phyloP scores from a whole-genome alignment of 2,329 filamentous ascomycete species.

The Chrysoporthe puriensis region DNA sequence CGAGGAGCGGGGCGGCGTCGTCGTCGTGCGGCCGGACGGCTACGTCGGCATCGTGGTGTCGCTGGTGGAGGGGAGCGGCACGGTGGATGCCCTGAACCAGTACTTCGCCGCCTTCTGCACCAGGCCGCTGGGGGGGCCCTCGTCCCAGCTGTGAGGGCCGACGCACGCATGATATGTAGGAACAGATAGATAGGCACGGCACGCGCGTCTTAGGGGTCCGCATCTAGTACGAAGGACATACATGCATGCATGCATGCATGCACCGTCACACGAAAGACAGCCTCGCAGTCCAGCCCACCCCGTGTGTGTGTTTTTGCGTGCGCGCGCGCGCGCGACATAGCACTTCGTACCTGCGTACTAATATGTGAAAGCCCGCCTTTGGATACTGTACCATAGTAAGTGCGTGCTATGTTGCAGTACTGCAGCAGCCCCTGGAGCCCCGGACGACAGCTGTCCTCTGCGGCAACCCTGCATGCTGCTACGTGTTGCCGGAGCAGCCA shows the following conservation, averaged over 20 bases:
- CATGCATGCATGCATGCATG: background rate
- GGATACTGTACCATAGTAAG: background rate
- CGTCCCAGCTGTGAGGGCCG: conserved; percentile 43
- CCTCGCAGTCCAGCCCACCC: background rate
- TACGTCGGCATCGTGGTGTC: conserved; percentile 79
- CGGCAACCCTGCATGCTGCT: background rate
- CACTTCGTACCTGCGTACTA: background rate
- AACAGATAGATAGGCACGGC: no score
- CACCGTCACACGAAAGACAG: background rate
- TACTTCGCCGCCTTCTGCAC: conserved; percentile 79
- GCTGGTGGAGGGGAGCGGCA: conserved; percentile 76
- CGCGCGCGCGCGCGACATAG: background rate
- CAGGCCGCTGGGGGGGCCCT: conserved; percentile 55
- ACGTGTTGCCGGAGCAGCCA: background rate
- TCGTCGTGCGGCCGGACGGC: conserved; percentile 84
- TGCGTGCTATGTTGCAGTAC: background rate
- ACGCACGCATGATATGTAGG: no score
- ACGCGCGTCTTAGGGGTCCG: background rate
- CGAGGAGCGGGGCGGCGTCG: conserved; percentile 73
- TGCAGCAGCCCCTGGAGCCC: background rate
- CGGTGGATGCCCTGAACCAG: conserved; percentile 78
- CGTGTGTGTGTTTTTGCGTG: background rate
- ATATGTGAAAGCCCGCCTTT: background rate
- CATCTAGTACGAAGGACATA: background rate
- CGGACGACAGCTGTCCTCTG: background rate